Evolutionary conservation across 2,329 filamentous ascomycete genomes (phyloP).

Genomic region (Dactylellina cionopaga): DNA sequence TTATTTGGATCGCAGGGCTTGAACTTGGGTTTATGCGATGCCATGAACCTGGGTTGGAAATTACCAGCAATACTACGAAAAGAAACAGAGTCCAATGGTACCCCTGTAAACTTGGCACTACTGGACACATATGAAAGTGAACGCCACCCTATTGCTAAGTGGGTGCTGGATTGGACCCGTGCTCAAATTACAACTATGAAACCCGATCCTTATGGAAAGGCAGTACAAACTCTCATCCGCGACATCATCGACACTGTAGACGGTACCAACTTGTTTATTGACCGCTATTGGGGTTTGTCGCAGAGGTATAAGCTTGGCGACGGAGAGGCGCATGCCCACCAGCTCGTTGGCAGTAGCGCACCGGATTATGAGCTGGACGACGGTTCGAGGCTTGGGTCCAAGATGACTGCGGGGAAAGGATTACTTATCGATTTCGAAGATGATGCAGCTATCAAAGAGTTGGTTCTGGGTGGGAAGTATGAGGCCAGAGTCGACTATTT

Average conservation of each 20-base stretch:
- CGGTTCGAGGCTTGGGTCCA: constrained; percentile 57
- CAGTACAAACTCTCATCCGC: constrained; percentile 56
- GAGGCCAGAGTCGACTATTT: constrained; percentile 55
- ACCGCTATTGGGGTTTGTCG: constrained; percentile 60
- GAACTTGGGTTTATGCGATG: constrained; percentile 80
- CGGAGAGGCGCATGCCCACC: constrained; percentile 55
- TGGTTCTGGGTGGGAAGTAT: constrained; percentile 27
- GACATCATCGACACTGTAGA: constrained; percentile 58
- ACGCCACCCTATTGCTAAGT: constrained; percentile 7
- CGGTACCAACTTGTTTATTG: constrained; percentile 58
- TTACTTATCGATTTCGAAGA: constrained; percentile 58
- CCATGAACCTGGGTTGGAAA: constrained; percentile 67
- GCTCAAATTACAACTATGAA: constrained; percentile 58
- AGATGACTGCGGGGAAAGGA: constrained; percentile 57
- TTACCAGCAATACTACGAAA: constrained; percentile 61
- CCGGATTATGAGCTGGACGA: constrained; percentile 59
- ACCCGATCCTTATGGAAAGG: constrained; percentile 58
- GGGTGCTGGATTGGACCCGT: neutral
- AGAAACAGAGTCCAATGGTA: neutral
- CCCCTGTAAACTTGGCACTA: neutral
- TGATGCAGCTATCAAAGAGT: constrained; percentile 40
- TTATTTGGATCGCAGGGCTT: constrained; percentile 82
- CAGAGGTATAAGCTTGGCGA: constrained; percentile 58
- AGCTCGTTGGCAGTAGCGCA: constrained; percentile 60
- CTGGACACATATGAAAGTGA: constrained; percentile 53